Evolutionary conservation across 129 eudicot species (phyloP), one percentile per base, ranked within the genome.

Genomic region (Centaurea solstitialis): DNA sequence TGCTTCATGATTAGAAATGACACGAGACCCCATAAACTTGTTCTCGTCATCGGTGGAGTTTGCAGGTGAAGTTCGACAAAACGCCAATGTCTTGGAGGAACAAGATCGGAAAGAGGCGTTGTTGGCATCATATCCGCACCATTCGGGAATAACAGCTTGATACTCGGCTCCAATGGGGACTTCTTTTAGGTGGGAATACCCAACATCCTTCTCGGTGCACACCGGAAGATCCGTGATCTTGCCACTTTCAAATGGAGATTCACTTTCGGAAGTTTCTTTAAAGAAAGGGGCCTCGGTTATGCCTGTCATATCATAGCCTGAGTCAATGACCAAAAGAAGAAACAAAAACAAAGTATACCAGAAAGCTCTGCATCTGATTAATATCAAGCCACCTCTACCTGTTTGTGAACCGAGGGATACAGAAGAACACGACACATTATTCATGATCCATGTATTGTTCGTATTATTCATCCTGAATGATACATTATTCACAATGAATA

Each of bases 61-160:
- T 79, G 59, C 21, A 23, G 65, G 67, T 11, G 20, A 47, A 70
- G 72, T n/a, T 26, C 41, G 76, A 50, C 20, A 50, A 50, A 50
- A 50, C 15, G 21, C 7, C 2, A 8, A 50, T 50, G 62, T 50
- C 17, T 50, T 50, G 18, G 62, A 50, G 7, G 62, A 50, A 50
- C 62, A 2, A 41, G 47, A 41, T 10, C 47, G 47, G 10, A 41
- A 8, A 22, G 69, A 45, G 9, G 18, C 30, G 6, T n/a, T 41
- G 21, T 30, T 67, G 59, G 26, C 1, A 53, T 38, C 66, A 74
- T 77, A 53, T 6, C 81, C 64, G 23, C 57, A 13, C 87, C 86
- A 85, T 40, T 82, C 87, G 15, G 97, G 97, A 67, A 91, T 20
- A 26, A 85, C 85, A 11, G 97, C 97, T 84, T 91, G 97, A 74